Evolutionary conservation across 805 yeast genomes (phyloP), one percentile per base, ranked within the genome.

Genomic region (Candida ponderosae): DNA sequence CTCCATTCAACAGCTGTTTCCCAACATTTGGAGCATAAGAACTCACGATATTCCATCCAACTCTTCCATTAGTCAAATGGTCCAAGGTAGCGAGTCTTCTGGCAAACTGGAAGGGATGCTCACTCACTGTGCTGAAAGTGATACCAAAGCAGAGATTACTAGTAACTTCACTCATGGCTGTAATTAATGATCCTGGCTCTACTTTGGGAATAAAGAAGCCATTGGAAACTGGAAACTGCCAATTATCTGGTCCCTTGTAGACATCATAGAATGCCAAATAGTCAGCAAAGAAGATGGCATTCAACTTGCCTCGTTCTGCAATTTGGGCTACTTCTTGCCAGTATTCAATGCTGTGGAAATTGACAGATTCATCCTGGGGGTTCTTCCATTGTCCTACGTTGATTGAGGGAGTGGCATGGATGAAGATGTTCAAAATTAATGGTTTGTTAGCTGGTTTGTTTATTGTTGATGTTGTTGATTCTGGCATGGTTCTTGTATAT

Each of bases 41-140:
- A 7, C 70, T 59, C 21, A 68, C 72, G n/a, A 68, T 59, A 43
- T 68, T 68, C 73, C 73, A 68, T 15, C 72, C 73, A 35, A 68
- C 48, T 41, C 73, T 54, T 5, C 72, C 73, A 8, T 53, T 51
- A 6, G 66, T 57, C 29, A 66, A 53, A 40, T 65, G 68, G 40
- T 68, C 73, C 34, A 68, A 49, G 1, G 73, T 64, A 14, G 67
- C 64, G 32, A 64, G 43, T 32, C 68, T 49, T 42, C 68, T 48
- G 5, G 68, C 65, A 36, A 67, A 57, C 39, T 60, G 63, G 33
- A 56, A 62, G 0, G 72, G 72, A 21, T 59, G 61, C 34, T 68
- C 73, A 37, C 65, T 58, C 20, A 68, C 56, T 4, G 72, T 67
- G 17, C 66, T 56, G 36, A 62, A 62, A 2, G 72, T 68, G 30